A percentile compares a stretch with the other conserved stretches of the same genome.
Evolutionary conservation across 345 rosid genomes (phyloP).

Genomic region (Nephelium lappaceum): DNA sequence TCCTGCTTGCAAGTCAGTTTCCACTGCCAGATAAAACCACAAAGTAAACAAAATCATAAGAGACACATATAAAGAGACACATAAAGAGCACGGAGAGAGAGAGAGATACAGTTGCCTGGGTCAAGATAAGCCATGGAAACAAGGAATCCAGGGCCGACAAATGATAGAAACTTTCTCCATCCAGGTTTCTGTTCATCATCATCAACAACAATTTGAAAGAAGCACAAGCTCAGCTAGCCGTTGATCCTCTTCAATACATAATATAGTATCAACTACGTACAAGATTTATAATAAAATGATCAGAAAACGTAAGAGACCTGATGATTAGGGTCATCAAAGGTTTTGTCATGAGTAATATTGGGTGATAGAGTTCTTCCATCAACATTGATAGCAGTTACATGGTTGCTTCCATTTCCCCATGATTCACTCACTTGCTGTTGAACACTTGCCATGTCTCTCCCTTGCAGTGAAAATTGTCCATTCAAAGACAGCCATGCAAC

Average conservation of each 20-base stretch:
- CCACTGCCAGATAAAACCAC: conserved; percentile 42
- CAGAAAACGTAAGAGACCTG: background rate
- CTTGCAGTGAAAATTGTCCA: background rate
- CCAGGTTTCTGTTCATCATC: conserved; percentile 44
- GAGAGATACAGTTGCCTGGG: conserved; percentile 55
- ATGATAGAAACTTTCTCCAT: conserved; percentile 55
- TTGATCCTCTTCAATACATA: background rate
- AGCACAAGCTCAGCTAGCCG: background rate
- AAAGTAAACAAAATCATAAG: background rate
- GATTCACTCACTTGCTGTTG: conserved; percentile 15
- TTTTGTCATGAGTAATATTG: conserved; percentile 4
- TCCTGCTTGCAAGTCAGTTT: conserved; percentile 78
- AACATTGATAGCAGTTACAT: conserved; percentile 34
- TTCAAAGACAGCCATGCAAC: background rate
- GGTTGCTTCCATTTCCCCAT: conserved; percentile 25
- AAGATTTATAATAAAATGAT: no score
- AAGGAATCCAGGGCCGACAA: conserved; percentile 66
- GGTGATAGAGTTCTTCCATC: conserved; percentile 23
- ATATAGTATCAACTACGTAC: no score
- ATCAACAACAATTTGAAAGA: no score
- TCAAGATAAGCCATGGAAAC: conserved; percentile 70
- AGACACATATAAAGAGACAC: no score
- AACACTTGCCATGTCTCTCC: conserved; percentile 27
- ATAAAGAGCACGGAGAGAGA: background rate
- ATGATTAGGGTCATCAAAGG: background rate